phyloP scores from a whole-genome alignment of 495 filamentous ascomycete species.

The Pseudevernia furfuracea region DNA sequence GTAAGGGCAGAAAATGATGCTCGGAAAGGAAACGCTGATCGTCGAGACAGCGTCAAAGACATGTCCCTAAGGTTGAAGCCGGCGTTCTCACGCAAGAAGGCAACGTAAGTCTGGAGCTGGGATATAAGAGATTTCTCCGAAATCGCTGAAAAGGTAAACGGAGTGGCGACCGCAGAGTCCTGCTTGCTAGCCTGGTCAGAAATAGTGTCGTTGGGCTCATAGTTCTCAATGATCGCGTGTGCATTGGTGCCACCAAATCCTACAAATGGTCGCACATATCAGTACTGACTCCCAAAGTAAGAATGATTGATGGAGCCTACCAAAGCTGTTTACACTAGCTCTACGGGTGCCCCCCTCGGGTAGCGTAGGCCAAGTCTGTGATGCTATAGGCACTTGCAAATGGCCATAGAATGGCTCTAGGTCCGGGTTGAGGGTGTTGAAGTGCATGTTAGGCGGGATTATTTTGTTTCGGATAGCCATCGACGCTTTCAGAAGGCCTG shows the following conservation, averaged over 20 bases:
- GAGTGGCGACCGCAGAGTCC: background rate
- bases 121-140: background rate
- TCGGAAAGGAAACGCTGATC: conserved; percentile 13
- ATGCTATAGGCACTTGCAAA: conserved; percentile 15
- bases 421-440: conserved; percentile 43
- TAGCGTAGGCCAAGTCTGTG: conserved; percentile 24
- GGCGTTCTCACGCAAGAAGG: conserved; percentile 24
- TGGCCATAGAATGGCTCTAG: conserved; percentile 23
- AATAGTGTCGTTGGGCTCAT: background rate
- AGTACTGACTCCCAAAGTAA: background rate
- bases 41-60: conserved; percentile 26
- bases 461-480: conserved; percentile 43
- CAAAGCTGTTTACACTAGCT: conserved; percentile 29
- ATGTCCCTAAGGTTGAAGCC: background rate
- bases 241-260: conserved; percentile 32
- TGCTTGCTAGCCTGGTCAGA: background rate
- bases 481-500: conserved; percentile 30
- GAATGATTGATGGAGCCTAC: background rate
- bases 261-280: background rate
- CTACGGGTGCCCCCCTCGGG: conserved; percentile 20
- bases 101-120: background rate
- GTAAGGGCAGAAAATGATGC: conserved; percentile 15
- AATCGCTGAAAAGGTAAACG: conserved; percentile 2
- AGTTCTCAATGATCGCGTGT: conserved; percentile 28
- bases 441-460: conserved; percentile 52